Evolutionary conservation across 306 rosid genomes (phyloP).

Genomic region (Vicia faba): DNA sequence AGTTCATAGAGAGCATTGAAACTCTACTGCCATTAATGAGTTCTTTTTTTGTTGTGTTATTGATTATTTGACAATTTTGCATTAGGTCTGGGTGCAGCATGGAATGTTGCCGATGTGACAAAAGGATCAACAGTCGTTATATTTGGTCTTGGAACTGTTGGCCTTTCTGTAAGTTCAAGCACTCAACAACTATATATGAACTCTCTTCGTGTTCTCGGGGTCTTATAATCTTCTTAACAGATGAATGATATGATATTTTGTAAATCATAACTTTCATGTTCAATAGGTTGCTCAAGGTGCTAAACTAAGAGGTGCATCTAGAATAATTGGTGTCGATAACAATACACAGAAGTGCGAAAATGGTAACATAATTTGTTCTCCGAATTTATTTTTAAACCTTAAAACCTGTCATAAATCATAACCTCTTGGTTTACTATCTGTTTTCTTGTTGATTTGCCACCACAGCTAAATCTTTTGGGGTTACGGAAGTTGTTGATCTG

Average conservation of each 20-base stretch:
- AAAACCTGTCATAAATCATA: neutral
- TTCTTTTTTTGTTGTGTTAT: slow-evolving; percentile 1
- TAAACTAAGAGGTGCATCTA: slow-evolving; percentile 81
- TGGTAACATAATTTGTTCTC: slow-evolving; percentile 46
- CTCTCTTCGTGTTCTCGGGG: neutral
- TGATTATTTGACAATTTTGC: slow-evolving; percentile 27
- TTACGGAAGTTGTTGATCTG: slow-evolving; percentile 73
- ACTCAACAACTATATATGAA: slow-evolving; percentile 2
- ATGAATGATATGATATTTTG: slow-evolving; percentile 29
- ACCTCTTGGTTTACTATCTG: slow-evolving; percentile 31
- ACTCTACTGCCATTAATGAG: slow-evolving; percentile 11
- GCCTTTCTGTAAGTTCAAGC: slow-evolving; percentile 78
- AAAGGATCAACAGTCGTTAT: slow-evolving; percentile 88
- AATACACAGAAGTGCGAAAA: slow-evolving; percentile 73
- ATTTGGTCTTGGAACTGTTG: slow-evolving; percentile 97
- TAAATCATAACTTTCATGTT: slow-evolving; percentile 12
- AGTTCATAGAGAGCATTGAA: slow-evolving; percentile 6
- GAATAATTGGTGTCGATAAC: slow-evolving; percentile 84
- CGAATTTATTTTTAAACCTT: slow-evolving; percentile 5
- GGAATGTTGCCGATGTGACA: slow-evolving; percentile 88
- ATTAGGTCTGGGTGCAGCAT: slow-evolving; percentile 91
- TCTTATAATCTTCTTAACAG: slow-evolving; percentile 10
- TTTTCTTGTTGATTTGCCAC: slow-evolving; percentile 37
- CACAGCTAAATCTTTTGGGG: slow-evolving; percentile 86
- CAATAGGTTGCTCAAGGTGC: slow-evolving; percentile 92